phyloP scores from a whole-genome alignment of 768 basidiomycete genomes.

The Pleurotus tuber-regium region DNA sequence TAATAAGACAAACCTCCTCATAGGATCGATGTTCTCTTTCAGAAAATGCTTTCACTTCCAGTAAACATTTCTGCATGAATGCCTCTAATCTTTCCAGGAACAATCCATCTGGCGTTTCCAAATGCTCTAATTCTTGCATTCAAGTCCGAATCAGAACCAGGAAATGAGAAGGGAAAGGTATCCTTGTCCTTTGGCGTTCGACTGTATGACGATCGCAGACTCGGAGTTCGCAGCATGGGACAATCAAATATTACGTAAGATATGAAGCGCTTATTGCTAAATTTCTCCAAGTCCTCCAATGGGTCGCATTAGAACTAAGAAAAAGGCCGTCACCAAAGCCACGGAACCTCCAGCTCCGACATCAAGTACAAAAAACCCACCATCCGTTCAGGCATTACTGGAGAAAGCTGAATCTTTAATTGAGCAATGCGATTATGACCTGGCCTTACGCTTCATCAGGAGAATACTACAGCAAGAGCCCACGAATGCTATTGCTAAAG shows the following conservation, averaged over 20 bases:
- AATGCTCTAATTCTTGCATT: conserved; percentile 25
- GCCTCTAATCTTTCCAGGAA: conserved; percentile 64
- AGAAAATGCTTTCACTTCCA: conserved; percentile 59
- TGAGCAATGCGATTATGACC: conserved; percentile 80
- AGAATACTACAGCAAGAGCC: conserved; percentile 67
- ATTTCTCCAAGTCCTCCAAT: conserved; percentile 30
- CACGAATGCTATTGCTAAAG: conserved; percentile 64
- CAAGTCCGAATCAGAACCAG: conserved; percentile 18
- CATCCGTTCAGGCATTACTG: conserved; percentile 53
- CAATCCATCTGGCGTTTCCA: conserved; percentile 42
- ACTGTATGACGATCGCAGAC: no score
- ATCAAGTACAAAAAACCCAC: conserved; percentile 25
- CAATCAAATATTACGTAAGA: background rate
- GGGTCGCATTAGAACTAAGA: conserved; percentile 56
- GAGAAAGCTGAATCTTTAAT: conserved; percentile 82
- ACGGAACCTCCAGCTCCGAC: conserved; percentile 21
- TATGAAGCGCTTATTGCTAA: conserved; percentile 4
- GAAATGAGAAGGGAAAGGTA: background rate
- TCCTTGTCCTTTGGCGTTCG: background rate
- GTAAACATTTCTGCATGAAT: conserved; percentile 56
- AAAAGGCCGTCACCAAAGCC: conserved; percentile 36
- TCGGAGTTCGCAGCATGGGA: no score
- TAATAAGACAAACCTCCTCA: conserved; percentile 49
- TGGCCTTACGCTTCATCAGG: conserved; percentile 69
- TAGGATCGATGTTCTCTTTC: conserved; percentile 55